Evolutionary conservation across 1,139 yeast genomes (phyloP).

Genomic region (Maudiozyma humilis): DNA sequence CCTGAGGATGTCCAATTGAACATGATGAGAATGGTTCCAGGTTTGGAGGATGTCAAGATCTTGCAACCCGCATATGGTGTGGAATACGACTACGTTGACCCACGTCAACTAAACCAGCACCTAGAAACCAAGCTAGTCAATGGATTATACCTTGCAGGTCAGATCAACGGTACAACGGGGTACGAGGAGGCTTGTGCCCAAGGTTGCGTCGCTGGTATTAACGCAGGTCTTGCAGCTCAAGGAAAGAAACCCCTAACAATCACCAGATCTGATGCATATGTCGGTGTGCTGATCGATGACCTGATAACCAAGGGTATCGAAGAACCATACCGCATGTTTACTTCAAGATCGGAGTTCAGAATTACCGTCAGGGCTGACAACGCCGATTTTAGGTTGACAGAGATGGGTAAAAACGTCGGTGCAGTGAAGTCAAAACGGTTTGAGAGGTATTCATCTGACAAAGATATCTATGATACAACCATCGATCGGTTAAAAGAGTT

Average conservation of each 20-base stretch:
- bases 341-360: constrained; percentile 90
- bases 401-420: constrained; percentile 57
- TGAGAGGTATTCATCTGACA: constrained; percentile 41
- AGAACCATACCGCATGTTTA: constrained; percentile 97
- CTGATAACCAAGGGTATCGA: constrained; percentile 91
- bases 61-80: constrained; percentile 96
- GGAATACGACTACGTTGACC: constrained; percentile 93
- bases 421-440: constrained; percentile 59
- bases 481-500: constrained; percentile 40
- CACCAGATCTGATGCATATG: constrained; percentile 74
- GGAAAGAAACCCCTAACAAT: constrained; percentile 44
- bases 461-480: constrained; percentile 39
- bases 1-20: constrained; percentile 83
- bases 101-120: constrained; percentile 71
- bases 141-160: constrained; percentile 89
- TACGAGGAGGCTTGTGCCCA: constrained; percentile 98
- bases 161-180: constrained; percentile 97
- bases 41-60: constrained; percentile 81
- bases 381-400: constrained; percentile 80
- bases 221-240: constrained; percentile 48
- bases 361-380: constrained; percentile 86
- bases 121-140: constrained; percentile 72
- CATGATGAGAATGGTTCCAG: constrained; percentile 72
- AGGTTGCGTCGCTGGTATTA: constrained; percentile 91
- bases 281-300: constrained; percentile 91